Conservation (phyloP, 2,329 filamentous ascomycete genomes). For the Scedosporium apiospermum region DNA sequence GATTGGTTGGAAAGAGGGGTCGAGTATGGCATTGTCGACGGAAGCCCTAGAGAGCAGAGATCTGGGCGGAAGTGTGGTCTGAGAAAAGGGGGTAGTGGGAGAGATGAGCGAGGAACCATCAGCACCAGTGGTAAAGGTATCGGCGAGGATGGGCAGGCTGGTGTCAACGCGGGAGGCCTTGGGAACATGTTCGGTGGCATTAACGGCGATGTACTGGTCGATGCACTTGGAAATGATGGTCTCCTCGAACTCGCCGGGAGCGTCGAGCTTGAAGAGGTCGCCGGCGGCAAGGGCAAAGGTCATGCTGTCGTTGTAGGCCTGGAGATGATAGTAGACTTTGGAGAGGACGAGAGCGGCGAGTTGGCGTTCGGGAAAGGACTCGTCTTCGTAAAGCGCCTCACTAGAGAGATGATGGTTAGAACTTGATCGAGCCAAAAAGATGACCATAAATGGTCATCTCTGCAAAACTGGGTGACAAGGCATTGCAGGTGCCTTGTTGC, state of each 20-base stretch:
- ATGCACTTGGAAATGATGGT: slow-evolving; percentile 98
- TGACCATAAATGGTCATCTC: too few relatives aligned
- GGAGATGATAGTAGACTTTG: slow-evolving; percentile 98
- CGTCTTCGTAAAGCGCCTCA: slow-evolving; percentile 95
- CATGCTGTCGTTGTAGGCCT: slow-evolving; percentile 99
- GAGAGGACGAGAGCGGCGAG: slow-evolving; percentile 89
- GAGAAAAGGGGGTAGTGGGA: slow-evolving; percentile 89
- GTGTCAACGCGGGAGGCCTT: slow-evolving; percentile 29
- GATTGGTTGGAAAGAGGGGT: slow-evolving; percentile 44
- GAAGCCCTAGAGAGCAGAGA: slow-evolving; percentile 83
- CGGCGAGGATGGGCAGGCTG: slow-evolving; percentile 61
- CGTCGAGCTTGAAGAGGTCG: slow-evolving; percentile 87
- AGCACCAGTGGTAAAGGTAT: slow-evolving; percentile 61
- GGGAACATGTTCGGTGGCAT: slow-evolving; percentile 38
- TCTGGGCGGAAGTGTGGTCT: slow-evolving; percentile 86
- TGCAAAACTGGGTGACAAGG: too few relatives aligned
- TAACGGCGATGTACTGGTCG: slow-evolving; percentile 88
- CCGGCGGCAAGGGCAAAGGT: slow-evolving; percentile 91
- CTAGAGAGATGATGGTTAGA: slow-evolving; percentile 35
- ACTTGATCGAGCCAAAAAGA: background rate
- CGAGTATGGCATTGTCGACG: slow-evolving; percentile 53
- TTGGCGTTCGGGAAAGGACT: slow-evolving; percentile 84
- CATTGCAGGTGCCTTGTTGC: too few relatives aligned
- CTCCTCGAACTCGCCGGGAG: slow-evolving; percentile 91
- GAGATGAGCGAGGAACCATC: slow-evolving; percentile 69